Conservation (phyloP, 371 early-diverging fungal species). For the Lichtheimia hyalospora region DNA sequence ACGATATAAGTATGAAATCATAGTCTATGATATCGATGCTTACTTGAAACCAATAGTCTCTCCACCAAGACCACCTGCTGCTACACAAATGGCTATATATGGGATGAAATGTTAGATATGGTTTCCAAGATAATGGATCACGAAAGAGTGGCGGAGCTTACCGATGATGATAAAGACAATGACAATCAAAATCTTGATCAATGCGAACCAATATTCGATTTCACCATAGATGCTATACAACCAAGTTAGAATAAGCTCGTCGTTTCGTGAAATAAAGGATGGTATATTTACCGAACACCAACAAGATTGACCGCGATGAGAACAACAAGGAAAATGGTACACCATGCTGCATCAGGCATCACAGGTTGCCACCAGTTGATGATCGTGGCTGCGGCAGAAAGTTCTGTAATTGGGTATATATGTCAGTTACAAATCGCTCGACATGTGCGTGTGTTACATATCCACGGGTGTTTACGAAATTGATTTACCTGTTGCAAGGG, state of each 20-base stretch:
- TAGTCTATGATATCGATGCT: background rate
- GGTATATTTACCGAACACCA: slow-evolving; percentile 49
- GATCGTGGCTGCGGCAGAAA: slow-evolving; percentile 78
- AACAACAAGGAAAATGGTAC: slow-evolving; percentile 50
- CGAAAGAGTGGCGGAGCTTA: background rate
- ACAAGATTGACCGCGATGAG: slow-evolving; percentile 62
- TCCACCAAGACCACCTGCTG: slow-evolving; percentile 66
- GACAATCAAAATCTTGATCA: slow-evolving; percentile 69
- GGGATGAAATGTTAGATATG: slow-evolving; percentile 17
- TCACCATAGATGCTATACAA: slow-evolving; percentile 64
- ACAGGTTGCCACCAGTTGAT: slow-evolving; percentile 74
- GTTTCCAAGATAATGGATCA: background rate
- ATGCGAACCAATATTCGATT: slow-evolving; percentile 76
- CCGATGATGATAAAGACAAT: slow-evolving; percentile 74
- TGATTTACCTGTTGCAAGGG: slow-evolving; percentile 32
- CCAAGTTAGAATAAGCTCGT: too few relatives aligned
- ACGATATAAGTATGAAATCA: background rate
- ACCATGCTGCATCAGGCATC: slow-evolving; percentile 62
- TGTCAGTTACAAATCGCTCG: too few relatives aligned
- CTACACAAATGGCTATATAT: slow-evolving; percentile 54
- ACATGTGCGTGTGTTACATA: too few relatives aligned
- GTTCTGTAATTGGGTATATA: slow-evolving; percentile 45
- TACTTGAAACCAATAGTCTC: slow-evolving; percentile 51
- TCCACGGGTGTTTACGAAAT: too few relatives aligned
- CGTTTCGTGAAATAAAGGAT: background rate